Evolutionary conservation across 1,139 yeast genomes (phyloP).

Genomic region (Debaryomycetaceae sp.): DNA sequence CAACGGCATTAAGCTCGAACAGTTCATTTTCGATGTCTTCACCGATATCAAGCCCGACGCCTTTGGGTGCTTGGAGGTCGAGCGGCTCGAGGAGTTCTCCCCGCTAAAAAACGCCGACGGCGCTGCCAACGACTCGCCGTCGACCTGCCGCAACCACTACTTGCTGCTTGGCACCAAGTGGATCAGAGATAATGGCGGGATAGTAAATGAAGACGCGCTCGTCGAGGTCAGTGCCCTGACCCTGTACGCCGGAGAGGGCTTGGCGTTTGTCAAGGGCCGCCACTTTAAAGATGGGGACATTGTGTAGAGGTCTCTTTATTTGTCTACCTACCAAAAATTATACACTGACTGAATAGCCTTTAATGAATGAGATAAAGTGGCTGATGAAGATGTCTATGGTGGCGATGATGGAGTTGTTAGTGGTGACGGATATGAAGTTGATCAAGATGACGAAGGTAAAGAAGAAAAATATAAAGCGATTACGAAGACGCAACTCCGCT

Average conservation of each 20-base stretch:
- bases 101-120: constrained; percentile 92
- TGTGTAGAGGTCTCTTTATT: constrained; percentile 14
- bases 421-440: background rate
- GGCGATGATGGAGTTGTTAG: no score
- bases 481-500: background rate
- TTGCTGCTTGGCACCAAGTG: constrained; percentile 67
- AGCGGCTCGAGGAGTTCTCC: constrained; percentile 74
- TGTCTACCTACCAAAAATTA: no score
- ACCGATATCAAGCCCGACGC: constrained; percentile 60
- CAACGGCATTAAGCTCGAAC: constrained; percentile 92
- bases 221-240: constrained; percentile 75
- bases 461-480: background rate
- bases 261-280: constrained; percentile 48
- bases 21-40: constrained; percentile 94
- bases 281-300: constrained; percentile 32
- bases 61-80: constrained; percentile 91
- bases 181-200: constrained; percentile 62
- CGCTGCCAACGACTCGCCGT: constrained; percentile 72
- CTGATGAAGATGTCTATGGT: constrained; percentile 1
- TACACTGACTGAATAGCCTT: no score
- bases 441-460: background rate
- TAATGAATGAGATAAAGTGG: background rate
- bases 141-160: constrained; percentile 61
- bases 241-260: constrained; percentile 80
- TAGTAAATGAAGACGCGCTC: constrained; percentile 28